phyloP scores from a whole-genome alignment of 176 grass and related monocot genomes.

The Echinochloa phyllopogon region DNA sequence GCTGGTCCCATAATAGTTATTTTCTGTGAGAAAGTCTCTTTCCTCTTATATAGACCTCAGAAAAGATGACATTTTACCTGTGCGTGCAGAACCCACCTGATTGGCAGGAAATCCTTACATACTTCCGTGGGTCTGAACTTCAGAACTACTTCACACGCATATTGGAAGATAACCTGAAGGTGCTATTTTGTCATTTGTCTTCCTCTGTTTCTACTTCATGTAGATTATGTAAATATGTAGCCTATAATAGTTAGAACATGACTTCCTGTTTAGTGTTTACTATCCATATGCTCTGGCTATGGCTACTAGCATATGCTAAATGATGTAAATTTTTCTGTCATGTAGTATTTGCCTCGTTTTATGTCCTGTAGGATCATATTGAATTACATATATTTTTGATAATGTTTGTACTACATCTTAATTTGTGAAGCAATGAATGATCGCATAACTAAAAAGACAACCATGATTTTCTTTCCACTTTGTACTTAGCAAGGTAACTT shows the following conservation, averaged over 20 bases:
- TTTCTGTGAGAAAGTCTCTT: neutral
- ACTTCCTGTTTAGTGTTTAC: slow-evolving; percentile 33
- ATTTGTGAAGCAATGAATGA: neutral
- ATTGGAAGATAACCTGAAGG: slow-evolving; percentile 88
- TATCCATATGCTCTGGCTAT: neutral
- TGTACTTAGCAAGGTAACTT: neutral
- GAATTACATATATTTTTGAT: too few species aligned
- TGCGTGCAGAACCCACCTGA: slow-evolving; percentile 77
- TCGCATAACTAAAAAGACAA: neutral
- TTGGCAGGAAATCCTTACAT: slow-evolving; percentile 93
- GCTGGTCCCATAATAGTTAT: slow-evolving; percentile 27
- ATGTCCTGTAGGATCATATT: neutral
- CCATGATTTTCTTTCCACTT: neutral
- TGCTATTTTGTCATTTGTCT: slow-evolving; percentile 26
- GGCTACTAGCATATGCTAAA: neutral
- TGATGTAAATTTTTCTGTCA: neutral
- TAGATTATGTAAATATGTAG: slow-evolving; percentile 15
- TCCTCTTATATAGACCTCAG: neutral
- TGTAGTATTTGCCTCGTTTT: neutral
- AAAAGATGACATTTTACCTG: slow-evolving; percentile 26
- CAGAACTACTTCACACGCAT: slow-evolving; percentile 97
- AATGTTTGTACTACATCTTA: slow-evolving; percentile 15
- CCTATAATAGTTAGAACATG: neutral
- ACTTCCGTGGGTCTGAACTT: slow-evolving; percentile 90
- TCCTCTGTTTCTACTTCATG: slow-evolving; percentile 15